Evolutionary conservation across 1,139 yeast species (phyloP).

Genomic region (Maudiozyma humilis): DNA sequence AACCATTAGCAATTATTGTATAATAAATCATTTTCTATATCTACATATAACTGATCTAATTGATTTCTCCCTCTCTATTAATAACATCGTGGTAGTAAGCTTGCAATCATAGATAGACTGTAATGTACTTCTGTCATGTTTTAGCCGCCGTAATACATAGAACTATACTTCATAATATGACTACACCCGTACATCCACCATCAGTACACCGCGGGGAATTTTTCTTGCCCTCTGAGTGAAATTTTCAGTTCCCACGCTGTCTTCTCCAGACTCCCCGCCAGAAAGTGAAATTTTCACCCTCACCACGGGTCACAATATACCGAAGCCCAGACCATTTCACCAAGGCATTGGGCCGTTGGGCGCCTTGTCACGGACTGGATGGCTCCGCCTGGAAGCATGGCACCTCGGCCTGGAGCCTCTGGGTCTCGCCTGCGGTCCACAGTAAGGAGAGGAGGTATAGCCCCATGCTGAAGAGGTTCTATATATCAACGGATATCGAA

Average conservation of each 20-base stretch:
- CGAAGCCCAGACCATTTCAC: too few species aligned
- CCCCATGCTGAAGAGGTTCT: not conserved
- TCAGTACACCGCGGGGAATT: not conserved
- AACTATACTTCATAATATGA: too few species aligned
- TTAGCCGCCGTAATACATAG: too few species aligned
- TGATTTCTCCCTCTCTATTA: slow-evolving; percentile 2
- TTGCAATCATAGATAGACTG: too few species aligned
- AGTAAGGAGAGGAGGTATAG: not conserved
- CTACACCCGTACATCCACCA: not conserved
- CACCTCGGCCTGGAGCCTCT: not conserved
- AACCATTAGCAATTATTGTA: slow-evolving; percentile 41
- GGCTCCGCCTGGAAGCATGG: not conserved
- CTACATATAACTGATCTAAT: slow-evolving; percentile 4
- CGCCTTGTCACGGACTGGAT: too few species aligned
- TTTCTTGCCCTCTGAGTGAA: not conserved
- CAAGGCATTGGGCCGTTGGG: too few species aligned
- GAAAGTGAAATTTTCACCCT: not conserved
- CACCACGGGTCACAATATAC: too few species aligned
- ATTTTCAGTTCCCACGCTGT: not conserved
- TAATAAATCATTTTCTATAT: slow-evolving; percentile 6
- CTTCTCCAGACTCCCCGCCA: too few species aligned
- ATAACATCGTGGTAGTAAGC: not conserved
- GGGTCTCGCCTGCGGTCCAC: too few species aligned
- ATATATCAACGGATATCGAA: too few species aligned
- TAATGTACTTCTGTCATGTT: too few species aligned